These are phyloP conservation scores for Wickerhamiella nectarea DNA, from an alignment of 805 yeast species.

Conservation along the genomic window DNA sequence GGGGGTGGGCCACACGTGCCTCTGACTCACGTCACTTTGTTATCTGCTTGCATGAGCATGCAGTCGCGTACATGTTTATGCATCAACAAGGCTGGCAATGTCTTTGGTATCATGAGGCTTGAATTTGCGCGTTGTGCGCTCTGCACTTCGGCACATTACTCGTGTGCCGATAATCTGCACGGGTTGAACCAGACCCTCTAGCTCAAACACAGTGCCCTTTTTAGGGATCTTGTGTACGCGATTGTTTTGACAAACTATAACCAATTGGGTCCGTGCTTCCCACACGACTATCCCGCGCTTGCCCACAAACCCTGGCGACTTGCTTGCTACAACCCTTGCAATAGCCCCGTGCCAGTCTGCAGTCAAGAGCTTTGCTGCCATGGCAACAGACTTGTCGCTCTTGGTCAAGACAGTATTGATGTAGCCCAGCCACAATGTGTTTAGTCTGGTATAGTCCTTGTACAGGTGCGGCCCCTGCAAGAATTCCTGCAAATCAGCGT, in stretches of 20 bases:
- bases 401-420: conserved; percentile 38
- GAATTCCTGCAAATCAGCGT: conserved; percentile 27
- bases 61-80: background rate
- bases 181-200: conserved; percentile 28
- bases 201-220: conserved; percentile 46
- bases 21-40: background rate
- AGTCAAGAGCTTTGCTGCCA: conserved; percentile 37
- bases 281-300: conserved; percentile 63
- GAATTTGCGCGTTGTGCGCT: conserved; percentile 73
- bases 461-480: conserved; percentile 23
- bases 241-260: conserved; percentile 39
- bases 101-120: conserved; percentile 66
- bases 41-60: background rate
- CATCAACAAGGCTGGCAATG: conserved; percentile 20
- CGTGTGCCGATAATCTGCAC: conserved; percentile 69
- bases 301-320: conserved; percentile 46
- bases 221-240: conserved; percentile 44
- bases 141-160: conserved; percentile 58
- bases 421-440: conserved; percentile 63
- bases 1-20: too few species aligned
- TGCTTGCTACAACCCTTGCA: conserved; percentile 43
- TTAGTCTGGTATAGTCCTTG: conserved; percentile 40
- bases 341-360: conserved; percentile 76
- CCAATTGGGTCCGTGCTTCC: conserved; percentile 66
- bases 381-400: conserved; percentile 6